Evolutionary conservation across 345 rosid genomes (phyloP), one percentile per base, ranked within the genome.

Genomic region (Populus alba): DNA sequence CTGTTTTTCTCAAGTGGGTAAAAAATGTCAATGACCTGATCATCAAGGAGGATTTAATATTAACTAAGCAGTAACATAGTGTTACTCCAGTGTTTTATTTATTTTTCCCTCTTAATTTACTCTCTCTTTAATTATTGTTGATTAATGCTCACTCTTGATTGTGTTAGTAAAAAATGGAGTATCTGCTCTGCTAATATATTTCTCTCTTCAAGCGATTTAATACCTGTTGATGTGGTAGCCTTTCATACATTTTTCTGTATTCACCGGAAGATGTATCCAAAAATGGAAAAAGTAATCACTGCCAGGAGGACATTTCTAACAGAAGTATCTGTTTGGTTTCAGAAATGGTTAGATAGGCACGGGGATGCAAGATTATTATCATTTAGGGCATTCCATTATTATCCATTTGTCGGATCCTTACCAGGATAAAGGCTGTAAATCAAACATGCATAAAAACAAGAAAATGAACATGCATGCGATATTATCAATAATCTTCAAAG

Each of bases 1-100:
- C 83, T 90, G 76, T 91, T 92, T 78, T 90, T 90, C 90, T 87
- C 92, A 7, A 86, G 83, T 75, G 94, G 96, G 78, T 86, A 66
- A 78, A 39, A 20, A 68, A 15, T 74, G 29, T 59, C 53, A 18
- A 39, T 11, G 63, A 43, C 37, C 37, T 4, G 23, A 72, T 8
- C 27, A 72, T 8, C 27, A 35, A 72, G 29, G 39, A 53, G 41
- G 43, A 2, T 25, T 59, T 51, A 78, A n/a, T 9, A 59, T 59
- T 23, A 59, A 59, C 27, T 59, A 59, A 59, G 76, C 31, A 78
- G 61, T 39, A 71, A 67, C 73, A 49, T 74, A 45, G 70, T 53
- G 75, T 68, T 70, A 53, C 66, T 66, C 75, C 29, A 4, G 13
- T 65, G 23, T 27, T 67, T 7, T 39, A 37, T 43, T 51, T 22